phyloP scores from a whole-genome alignment of 176 grass and related monocot species.

The Ampelocalamus luodianensis region DNA sequence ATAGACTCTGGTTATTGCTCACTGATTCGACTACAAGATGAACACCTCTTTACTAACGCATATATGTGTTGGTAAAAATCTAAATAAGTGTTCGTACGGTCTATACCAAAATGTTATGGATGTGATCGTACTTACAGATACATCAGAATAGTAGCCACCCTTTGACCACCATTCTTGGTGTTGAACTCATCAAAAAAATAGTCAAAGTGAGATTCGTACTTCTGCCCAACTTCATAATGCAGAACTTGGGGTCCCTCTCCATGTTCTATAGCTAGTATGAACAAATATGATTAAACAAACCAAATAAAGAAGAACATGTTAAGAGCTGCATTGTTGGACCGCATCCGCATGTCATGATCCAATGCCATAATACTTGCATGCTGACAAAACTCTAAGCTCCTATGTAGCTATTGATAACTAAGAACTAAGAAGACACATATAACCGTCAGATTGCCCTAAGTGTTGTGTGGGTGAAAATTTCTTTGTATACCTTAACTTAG shows the following conservation, averaged over 20 bases:
- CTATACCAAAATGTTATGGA: conserved; percentile 1
- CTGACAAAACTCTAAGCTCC: not conserved
- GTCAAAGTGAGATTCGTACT: conserved; percentile 91
- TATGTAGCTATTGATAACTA: not conserved
- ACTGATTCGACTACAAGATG: no score
- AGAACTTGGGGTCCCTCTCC: conserved; percentile 91
- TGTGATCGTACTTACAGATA: conserved; percentile 76
- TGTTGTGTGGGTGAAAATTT: no score
- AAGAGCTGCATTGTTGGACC: not conserved
- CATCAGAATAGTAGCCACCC: conserved; percentile 96
- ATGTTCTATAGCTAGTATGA: conserved; percentile 54
- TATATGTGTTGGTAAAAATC: no score
- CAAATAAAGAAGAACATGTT: not conserved
- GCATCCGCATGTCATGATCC: not conserved
- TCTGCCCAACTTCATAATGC: conserved; percentile 97
- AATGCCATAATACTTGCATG: not conserved
- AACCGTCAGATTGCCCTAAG: conserved; percentile 1
- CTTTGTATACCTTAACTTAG: no score
- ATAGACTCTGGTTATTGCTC: no score
- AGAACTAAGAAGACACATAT: not conserved
- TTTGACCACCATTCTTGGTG: conserved; percentile 84
- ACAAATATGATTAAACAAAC: not conserved
- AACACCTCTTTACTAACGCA: no score
- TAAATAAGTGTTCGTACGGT: no score
- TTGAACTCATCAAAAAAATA: conserved; percentile 92